Base-by-base conservation (phyloP, 768 basidiomycete species). In the Collybia nuda region DNA sequence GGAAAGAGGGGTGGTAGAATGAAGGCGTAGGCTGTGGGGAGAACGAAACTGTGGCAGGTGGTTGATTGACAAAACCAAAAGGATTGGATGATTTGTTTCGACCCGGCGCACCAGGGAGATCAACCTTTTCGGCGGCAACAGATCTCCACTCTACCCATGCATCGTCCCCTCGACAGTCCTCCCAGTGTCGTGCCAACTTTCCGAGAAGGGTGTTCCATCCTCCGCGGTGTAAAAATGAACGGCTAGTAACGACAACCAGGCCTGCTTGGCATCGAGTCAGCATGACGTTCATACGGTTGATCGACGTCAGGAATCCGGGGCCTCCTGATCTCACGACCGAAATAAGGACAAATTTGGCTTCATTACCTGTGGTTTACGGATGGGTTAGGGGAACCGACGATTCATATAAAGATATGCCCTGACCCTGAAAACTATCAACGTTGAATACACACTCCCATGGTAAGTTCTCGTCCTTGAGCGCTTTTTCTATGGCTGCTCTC, bases 381-480 rank as follows among this genome's bases (percentile, higher is more conserved):
- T 52, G 7, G 7, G n/a, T 35, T 15, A 45, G 29, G 52, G 22
- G 9, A 40, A 7, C 24, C 7, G 21, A 35, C 19, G 11, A 2
- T 38, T 40, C 12, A 14, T 6, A 21, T 5, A 21, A 3, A 22
- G 19, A 37, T 39, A 24, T 12, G 1, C 49, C 39, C 62, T 6
- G 18, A 77, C 79, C 80, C 68, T 79, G 80, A 56, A 80, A 82
- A 53, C 76, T 78, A 55, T 82, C 80, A 11, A 82, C 71, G 51
- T 79, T 81, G 65, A 71, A 81, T 0, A 80, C 77, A 0, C 53
- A 28, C 29, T 77, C 70, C 69, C 69, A 75, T 3, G 70, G 71
- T 22, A 74, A 62, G 7, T 65, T 52, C 38, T 59, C 67, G 0
- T 32, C 51, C 41, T 74, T 68, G 22, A 81, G 61, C 6, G 50